Base-by-base conservation (phyloP, 257 asterid genomes). In the Solanum rostratum region DNA sequence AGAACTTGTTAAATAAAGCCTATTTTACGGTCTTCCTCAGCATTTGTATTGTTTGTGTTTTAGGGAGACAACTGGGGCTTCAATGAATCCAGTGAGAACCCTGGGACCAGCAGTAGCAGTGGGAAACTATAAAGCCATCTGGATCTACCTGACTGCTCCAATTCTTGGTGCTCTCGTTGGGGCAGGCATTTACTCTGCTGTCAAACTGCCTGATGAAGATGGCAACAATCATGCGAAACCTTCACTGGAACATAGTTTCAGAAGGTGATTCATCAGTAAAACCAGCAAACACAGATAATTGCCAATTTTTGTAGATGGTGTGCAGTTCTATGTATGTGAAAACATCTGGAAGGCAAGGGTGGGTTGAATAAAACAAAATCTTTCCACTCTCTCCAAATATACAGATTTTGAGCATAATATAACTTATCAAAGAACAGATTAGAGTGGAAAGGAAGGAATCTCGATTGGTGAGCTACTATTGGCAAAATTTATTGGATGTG, bases 61-160 rank as follows among this genome's bases (percentile, higher is more conserved):
- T 88, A 95, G 99, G 85, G 87, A 89, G 74, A 87, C 91, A 57
- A 94, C 95, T 0, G 99, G 99, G 57, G 98, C 91, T 37, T 95
- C 99, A 16, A 95, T 95, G 99, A 95, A 95, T 81, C 99, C 99
- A 33, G 98, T 91, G 80, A 91, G 98, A 73, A 95, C 94, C 18
- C 86, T 95, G 13, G 97, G 99, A 43, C 98, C 99, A 30, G 98
- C 98, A 45, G 87, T 95, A 79, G 97, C 93, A 24, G 93, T 92
- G 29, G 92, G 89, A 92, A 94, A 95, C 90, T 95, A 88, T 27
- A 91, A 85, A 84, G 97, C 88, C 57, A 91, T 95, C 30, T 95
- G 98, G 99, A 84, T 95, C 12, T 95, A 95, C 92, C 87, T 95
- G 4, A 92, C 92, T 33, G 97, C 99, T 33, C 99, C 99, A 0